Evolutionary conservation across 176 grass and related monocot genomes (phyloP), one percentile per base, ranked within the genome.

Genomic region (Zea luxurians): DNA sequence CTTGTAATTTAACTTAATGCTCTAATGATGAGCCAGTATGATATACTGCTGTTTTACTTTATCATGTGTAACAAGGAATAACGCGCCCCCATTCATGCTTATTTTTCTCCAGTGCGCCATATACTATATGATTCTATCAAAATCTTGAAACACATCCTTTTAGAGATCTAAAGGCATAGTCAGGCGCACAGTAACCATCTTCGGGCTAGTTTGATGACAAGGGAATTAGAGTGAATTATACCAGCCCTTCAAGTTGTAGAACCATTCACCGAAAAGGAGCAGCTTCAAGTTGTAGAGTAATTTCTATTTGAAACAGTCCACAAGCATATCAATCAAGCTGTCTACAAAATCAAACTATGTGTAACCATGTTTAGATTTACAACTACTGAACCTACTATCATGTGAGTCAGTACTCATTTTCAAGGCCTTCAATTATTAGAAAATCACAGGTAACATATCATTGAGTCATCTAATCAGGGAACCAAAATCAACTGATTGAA

Each of bases 401-500:
- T 34, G 12, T 7, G 16, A 58, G 45, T 42, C 12, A 21, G 40
- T 57, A 73, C 54, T 58, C 54, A 58, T 17, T 58, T 18, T 18
- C 40, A 57, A 65, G 60, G 60, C 52, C 49, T 61, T 57, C 50
- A 68, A 69, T 17, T 59, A 55, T 53, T 37, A 71, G 35, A 66
- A 66, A 55, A 64, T 48, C 10, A 15, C 38, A 76, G 48, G 40
- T 3, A 62, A 40, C 47, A 70, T 54, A 54, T 71, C 27, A 59
- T 52, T 4, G 1, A 97, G 45, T 80, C 73, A 89, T 84, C 73
- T 70, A 69, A 76, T 83, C 54, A 88, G 67, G 80, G 83, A 83
- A 72, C 91, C 89, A 68, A 98, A 94, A 80, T 98, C 95, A 70
- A 98, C 75, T 49, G 88, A 94, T 71, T 94, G 91, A 59, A 98